Base-by-base conservation (phyloP, 495 filamentous ascomycete species). In the Chaetomium cochliodes region DNA sequence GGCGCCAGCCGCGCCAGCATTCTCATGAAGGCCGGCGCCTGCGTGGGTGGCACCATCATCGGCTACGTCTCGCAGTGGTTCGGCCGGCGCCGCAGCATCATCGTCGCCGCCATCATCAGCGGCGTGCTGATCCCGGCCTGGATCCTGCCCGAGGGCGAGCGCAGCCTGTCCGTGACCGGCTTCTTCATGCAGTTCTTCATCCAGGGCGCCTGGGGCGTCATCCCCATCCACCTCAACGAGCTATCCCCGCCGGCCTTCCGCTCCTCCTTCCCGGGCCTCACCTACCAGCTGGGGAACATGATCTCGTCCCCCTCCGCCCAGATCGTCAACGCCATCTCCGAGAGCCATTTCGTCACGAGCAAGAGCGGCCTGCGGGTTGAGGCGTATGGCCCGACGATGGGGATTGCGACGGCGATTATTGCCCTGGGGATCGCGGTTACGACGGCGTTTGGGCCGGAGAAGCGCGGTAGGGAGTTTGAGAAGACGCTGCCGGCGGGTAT, bases 131-230 rank as follows among this genome's bases (percentile, higher is more conserved):
- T 92, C 61, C 88, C 88, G 0, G 85, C 87, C 26, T 92, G 87
- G 88, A 90, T 91, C 61, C 79, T 92, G 8, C 88, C 88, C 4
- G 72, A 76, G 0, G 75, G 72, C 42, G 86, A 86, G 74, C 70
- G 75, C 0, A 71, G 78, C 5, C 81, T 92, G 20, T 88, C 86
- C 0, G 88, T 79, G 5, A 80, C 83, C 2, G 89, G 86, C 23
- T 93, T 93, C 79, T 84, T 89, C 72, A 83, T 91, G 63, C 90
- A 93, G 70, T 91, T 91, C 74, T 91, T 88, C 71, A 82, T 91
- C 28, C 87, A 92, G 69, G 90, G 90, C 9, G 87, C 88, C 0
- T 93, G 86, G 87, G 88, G 90, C 46, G 85, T 92, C 7, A 86
- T 92, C 33, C 90, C 90, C 11, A 88, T 92, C 67, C 90, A 91